Evolutionary conservation across 148 eudicot genomes (phyloP), one percentile per base, ranked within the genome.

Genomic region (Agrostemma githago): DNA sequence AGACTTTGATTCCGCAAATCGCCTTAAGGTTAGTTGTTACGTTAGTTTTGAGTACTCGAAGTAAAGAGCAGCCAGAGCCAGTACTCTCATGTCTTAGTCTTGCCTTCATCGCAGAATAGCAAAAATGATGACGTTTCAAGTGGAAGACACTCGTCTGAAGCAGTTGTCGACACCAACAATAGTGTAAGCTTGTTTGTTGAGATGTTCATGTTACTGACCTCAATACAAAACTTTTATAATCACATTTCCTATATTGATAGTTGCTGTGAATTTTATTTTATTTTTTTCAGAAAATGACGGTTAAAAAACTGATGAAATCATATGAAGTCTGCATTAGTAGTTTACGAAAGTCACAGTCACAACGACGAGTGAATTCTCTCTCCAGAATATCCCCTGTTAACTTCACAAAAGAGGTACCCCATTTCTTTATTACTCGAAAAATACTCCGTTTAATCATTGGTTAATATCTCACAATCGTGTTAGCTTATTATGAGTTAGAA

Each of bases 391-490:
- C 87, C 77, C 99, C 99, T 34, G 96, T 82, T 62, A 96, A 92
- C 81, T 96, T 88, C 76, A 90, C 96, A n/a, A 96, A 89, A 83
- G 92, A 90, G 97, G 99, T 96, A 87, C 8, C n/a, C n/a, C n/a
- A n/a, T n/a, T n/a, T n/a, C n/a, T n/a, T n/a, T n/a, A n/a, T n/a
- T n/a, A n/a, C n/a, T n/a, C n/a, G n/a, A n/a, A n/a, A n/a, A n/a
- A n/a, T n/a, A n/a, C n/a, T n/a, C n/a, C n/a, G n/a, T n/a, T n/a
- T n/a, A n/a, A n/a, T n/a, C n/a, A n/a, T n/a, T n/a, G n/a, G n/a
- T n/a, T n/a, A n/a, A n/a, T n/a, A n/a, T n/a, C n/a, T n/a, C n/a
- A n/a, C n/a, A n/a, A n/a, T n/a, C n/a, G n/a, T n/a, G n/a, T n/a
- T n/a, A n/a, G n/a, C n/a, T n/a, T n/a, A n/a, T n/a, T n/a, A n/a